Conservation (phyloP, 305 asterid genomes). For the Rubia tinctorum region DNA sequence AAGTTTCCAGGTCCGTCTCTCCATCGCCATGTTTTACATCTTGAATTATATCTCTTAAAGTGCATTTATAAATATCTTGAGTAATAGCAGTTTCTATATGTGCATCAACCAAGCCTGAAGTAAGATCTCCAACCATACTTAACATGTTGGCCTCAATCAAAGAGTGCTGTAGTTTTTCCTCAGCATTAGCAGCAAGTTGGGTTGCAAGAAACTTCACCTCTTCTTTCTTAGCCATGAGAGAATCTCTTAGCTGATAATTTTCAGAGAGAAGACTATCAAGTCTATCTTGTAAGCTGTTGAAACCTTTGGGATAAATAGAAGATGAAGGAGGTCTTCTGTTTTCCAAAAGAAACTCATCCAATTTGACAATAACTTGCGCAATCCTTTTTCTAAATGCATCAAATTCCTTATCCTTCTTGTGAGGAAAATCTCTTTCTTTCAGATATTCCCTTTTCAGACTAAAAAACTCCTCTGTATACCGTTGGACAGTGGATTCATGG, state of each 20-base stretch:
- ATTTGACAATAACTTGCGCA: constrained; percentile 49
- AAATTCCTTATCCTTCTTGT: constrained; percentile 64
- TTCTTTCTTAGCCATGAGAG: constrained; percentile 45
- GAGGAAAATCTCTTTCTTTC: constrained; percentile 49
- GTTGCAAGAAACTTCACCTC: constrained; percentile 52
- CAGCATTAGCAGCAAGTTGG: constrained; percentile 43
- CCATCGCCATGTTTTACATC: constrained; percentile 29
- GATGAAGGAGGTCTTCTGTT: constrained; percentile 45
- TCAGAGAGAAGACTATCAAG: constrained; percentile 57
- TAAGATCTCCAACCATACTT: constrained; percentile 40
- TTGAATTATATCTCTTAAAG: constrained; percentile 43
- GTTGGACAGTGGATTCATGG: constrained; percentile 60
- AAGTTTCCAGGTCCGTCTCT: constrained; percentile 41
- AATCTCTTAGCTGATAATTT: constrained; percentile 52
- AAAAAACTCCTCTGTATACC: constrained; percentile 60
- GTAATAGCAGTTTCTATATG: constrained; percentile 47
- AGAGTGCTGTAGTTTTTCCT: constrained; percentile 42
- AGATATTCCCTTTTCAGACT: constrained; percentile 57
- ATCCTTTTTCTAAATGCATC: constrained; percentile 61
- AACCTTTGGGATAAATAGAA: constrained; percentile 30
- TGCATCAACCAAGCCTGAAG: constrained; percentile 37
- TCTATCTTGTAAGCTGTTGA: constrained; percentile 45
- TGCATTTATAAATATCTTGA: constrained; percentile 54
- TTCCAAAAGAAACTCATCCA: constrained; percentile 58
- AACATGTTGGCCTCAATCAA: constrained; percentile 49